These are phyloP conservation scores for Ceratobasidium sp. DNA, from an alignment of 1,284 basidiomycete species.

Conservation along the genomic window DNA sequence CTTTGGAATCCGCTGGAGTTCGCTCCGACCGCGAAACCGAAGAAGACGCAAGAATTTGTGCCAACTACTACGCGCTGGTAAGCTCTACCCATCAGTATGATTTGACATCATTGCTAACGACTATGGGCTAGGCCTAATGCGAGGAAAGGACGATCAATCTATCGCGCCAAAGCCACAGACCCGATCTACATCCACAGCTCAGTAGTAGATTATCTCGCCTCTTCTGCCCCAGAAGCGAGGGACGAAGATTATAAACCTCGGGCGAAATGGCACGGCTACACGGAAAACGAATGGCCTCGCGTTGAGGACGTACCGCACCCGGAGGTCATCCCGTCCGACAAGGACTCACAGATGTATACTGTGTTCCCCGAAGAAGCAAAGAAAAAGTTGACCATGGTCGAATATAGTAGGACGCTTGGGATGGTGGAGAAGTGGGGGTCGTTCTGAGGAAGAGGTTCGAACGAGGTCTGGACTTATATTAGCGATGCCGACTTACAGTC, in stretches of 20 bases:
- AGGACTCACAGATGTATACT: background rate
- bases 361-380: background rate
- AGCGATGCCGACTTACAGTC: background rate
- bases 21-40: background rate
- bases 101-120: background rate
- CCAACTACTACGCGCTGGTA: background rate
- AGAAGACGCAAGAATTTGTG: background rate
- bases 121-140: background rate
- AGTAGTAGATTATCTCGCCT: background rate
- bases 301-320: constrained; percentile 17
- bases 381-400: constrained; percentile 14
- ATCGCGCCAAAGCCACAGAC: background rate
- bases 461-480: no score
- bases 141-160: background rate
- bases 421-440: no score
- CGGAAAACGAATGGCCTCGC: background rate
- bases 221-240: background rate
- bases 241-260: background rate
- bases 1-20: background rate
- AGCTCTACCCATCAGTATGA: background rate
- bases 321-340: background rate
- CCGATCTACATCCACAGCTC: constrained; percentile 33
- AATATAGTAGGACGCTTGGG: no score
- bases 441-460: no score
- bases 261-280: constrained; percentile 20